phyloP scores from a whole-genome alignment of 2,329 filamentous ascomycete genomes.

The Calonectria pseudoturangicola region DNA sequence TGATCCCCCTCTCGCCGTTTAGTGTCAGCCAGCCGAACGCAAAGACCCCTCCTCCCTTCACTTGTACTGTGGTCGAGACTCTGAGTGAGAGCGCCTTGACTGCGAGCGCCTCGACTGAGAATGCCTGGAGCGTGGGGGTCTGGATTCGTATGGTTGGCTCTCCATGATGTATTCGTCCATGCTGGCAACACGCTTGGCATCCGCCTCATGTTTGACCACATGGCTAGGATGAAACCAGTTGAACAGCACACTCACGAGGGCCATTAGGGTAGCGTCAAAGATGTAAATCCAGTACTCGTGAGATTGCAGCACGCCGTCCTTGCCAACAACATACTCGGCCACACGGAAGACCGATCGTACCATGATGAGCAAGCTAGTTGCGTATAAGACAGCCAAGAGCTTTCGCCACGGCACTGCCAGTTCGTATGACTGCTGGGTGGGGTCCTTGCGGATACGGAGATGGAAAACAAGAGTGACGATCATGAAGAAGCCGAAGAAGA shows the following conservation, averaged over 20 bases:
- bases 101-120: constrained; percentile 29
- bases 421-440: constrained; percentile 44
- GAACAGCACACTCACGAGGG: constrained; percentile 51
- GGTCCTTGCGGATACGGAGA: constrained; percentile 49
- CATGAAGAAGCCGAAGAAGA: constrained; percentile 74
- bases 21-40: background rate
- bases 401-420: constrained; percentile 57
- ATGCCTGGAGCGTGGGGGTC: constrained; percentile 30
- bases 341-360: constrained; percentile 65
- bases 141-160: constrained; percentile 43
- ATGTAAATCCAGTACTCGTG: constrained; percentile 62
- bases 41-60: constrained; percentile 17
- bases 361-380: constrained; percentile 60
- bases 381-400: constrained; percentile 54
- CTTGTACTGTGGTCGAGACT: constrained; percentile 35
- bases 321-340: constrained; percentile 64
- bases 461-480: constrained; percentile 68
- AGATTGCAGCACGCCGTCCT: constrained; percentile 57
- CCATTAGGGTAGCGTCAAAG: constrained; percentile 63
- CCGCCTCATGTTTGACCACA: constrained; percentile 48
- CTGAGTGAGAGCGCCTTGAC: constrained; percentile 11
- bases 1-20: constrained; percentile 10
- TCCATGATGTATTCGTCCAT: constrained; percentile 53
- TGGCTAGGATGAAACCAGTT: constrained; percentile 55
- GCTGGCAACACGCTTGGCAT: constrained; percentile 49